phyloP scores from a whole-genome alignment of 768 basidiomycete genomes.

The Termitomyces sp. region DNA sequence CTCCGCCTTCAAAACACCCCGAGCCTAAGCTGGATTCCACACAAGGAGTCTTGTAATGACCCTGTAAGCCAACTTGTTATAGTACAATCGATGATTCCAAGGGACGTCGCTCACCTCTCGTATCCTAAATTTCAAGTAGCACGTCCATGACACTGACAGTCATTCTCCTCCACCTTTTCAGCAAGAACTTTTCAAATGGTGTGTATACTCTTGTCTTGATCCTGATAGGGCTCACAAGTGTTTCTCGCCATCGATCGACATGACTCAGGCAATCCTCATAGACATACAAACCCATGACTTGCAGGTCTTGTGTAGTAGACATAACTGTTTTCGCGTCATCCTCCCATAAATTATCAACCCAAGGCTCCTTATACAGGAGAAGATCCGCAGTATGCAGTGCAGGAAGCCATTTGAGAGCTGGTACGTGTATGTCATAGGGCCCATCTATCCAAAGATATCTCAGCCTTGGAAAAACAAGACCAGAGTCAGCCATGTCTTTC shows the following conservation, averaged over 20 bases:
- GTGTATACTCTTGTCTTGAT: background rate
- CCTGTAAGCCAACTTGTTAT: too few relatives aligned
- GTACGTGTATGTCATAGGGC: background rate
- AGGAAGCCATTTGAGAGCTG: background rate
- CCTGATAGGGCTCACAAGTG: background rate
- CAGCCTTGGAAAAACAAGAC: background rate
- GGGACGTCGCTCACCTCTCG: background rate
- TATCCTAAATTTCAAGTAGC: background rate
- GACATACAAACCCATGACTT: background rate
- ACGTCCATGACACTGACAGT: background rate
- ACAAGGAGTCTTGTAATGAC: too few relatives aligned
- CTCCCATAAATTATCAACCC: background rate
- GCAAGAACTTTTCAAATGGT: background rate
- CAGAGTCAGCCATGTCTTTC: background rate
- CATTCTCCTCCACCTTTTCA: background rate
- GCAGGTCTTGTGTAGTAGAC: background rate
- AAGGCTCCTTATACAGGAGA: background rate
- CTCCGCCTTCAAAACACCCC: constrained; percentile 40
- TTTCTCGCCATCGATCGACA: background rate
- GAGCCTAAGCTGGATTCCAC: too few relatives aligned
- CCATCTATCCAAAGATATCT: background rate
- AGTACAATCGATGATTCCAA: too few relatives aligned
- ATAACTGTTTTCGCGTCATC: background rate
- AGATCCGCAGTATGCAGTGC: background rate
- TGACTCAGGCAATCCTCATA: background rate